Percentiles rank a stretch among this genome's conserved stretches.
phyloP scores from a whole-genome alignment of 805 yeast genomes.

The Candida maris region DNA sequence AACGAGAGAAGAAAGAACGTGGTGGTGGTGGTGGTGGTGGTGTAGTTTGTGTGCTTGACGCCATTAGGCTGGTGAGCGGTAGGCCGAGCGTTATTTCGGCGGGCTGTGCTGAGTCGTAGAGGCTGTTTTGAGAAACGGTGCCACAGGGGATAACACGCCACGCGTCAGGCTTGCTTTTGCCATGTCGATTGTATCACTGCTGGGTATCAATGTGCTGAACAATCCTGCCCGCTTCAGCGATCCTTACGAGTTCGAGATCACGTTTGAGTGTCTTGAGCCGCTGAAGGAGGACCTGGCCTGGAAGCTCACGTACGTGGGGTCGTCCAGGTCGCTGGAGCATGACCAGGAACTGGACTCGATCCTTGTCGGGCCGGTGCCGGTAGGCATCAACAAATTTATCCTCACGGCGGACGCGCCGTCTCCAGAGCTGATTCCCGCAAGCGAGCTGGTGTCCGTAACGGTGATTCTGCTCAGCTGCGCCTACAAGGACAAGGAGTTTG shows the following conservation, averaged over 20 bases:
- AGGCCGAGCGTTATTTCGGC: too few species aligned
- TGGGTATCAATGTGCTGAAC: conserved; percentile 87
- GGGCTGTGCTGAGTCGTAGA: too few species aligned
- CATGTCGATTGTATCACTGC: conserved; percentile 90
- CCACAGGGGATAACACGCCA: too few species aligned
- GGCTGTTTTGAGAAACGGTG: too few species aligned
- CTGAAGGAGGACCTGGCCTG: conserved; percentile 91
- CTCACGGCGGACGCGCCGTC: conserved; percentile 96
- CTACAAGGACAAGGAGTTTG: conserved; percentile 90
- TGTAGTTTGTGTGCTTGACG: too few species aligned
- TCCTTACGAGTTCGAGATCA: conserved; percentile 94
- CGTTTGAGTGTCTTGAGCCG: conserved; percentile 94
- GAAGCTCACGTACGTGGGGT: conserved; percentile 96
- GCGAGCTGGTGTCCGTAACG: conserved; percentile 91
- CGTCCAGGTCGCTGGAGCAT: conserved; percentile 89
- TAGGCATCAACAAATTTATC: conserved; percentile 89
- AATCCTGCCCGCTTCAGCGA: conserved; percentile 94
- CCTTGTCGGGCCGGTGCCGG: conserved; percentile 98
- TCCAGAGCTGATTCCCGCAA: conserved; percentile 93
- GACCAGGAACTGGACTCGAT: conserved; percentile 96
- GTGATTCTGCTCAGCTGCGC: conserved; percentile 91
- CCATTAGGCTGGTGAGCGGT: too few species aligned
- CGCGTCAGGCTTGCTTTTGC: too few species aligned
- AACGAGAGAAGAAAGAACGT: too few species aligned
- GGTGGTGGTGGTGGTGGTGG: too few species aligned